A percentile compares a stretch with the other conserved stretches of the same genome.
phyloP scores from a whole-genome alignment of 371 early-diverging fungal genomes.

The Circinella umbellata region DNA sequence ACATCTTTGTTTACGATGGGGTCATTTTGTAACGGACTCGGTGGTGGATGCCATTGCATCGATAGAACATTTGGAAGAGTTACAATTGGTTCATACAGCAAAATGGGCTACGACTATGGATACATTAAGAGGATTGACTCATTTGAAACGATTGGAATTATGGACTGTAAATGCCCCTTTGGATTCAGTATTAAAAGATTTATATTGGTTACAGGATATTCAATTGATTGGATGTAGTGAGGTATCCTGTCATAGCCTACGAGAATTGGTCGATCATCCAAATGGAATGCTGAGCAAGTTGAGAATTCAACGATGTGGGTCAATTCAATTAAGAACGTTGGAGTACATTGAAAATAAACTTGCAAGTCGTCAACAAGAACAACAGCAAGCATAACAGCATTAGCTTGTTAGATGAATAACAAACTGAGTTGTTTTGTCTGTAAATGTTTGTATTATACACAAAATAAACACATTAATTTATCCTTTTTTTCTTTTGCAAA shows the following conservation, averaged over 20 bases:
- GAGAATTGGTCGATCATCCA: not conserved
- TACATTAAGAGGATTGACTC: not conserved
- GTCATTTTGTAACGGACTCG: not conserved
- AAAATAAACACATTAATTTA: too few species aligned
- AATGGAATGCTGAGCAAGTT: too few species aligned
- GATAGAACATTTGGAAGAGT: not conserved
- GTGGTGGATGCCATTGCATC: not conserved
- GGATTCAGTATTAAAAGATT: not conserved
- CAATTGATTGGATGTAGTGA: not conserved
- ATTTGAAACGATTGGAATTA: slow-evolving; percentile 3
- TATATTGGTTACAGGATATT: not conserved
- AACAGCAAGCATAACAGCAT: too few species aligned
- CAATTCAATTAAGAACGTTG: too few species aligned
- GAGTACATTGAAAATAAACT: too few species aligned
- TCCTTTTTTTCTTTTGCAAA: too few species aligned
- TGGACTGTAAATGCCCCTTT: not conserved
- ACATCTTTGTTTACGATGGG: slow-evolving; percentile 5
- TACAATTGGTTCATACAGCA: slow-evolving; percentile 1
- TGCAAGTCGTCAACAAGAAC: too few species aligned
- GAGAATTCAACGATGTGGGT: too few species aligned
- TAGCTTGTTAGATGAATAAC: too few species aligned
- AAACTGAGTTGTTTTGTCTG: too few species aligned
- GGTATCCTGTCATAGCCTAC: not conserved
- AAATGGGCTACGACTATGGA: not conserved
- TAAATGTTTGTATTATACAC: too few species aligned